Conservation (phyloP, 495 filamentous ascomycete genomes). For the Daldinia bambusicola region DNA sequence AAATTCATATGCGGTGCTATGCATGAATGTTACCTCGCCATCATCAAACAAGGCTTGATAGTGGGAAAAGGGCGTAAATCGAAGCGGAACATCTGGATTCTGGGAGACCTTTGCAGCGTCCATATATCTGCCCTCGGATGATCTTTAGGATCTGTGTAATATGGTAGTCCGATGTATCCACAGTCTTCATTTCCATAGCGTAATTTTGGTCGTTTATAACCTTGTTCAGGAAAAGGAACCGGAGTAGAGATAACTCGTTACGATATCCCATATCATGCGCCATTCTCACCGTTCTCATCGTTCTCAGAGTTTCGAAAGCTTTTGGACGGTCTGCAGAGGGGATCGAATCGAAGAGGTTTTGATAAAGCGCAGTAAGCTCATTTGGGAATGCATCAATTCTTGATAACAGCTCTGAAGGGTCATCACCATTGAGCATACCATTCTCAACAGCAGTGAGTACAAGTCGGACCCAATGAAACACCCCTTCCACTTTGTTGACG, state of each 20-base stretch:
- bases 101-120: conserved; percentile 1
- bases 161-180: neutral
- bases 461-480: conserved; percentile 50
- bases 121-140: neutral
- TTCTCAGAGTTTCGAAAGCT: neutral
- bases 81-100: neutral
- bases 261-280: neutral
- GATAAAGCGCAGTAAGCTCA: neutral
- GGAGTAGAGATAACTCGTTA: neutral
- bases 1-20: conserved; percentile 26
- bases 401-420: conserved; percentile 17
- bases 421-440: conserved; percentile 33
- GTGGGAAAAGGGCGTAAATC: neutral
- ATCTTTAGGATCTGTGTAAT: neutral
- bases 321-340: neutral
- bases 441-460: conserved; percentile 28
- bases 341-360: neutral
- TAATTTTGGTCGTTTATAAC: neutral
- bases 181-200: neutral
- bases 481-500: conserved; percentile 40
- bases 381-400: conserved; percentile 12
- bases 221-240: neutral
- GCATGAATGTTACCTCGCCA: conserved; percentile 19
- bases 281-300: neutral
- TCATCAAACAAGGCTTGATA: neutral